A percentile compares a stretch with the other conserved stretches of the same genome.
Conservation (phyloP, 257 asterid genomes). For the Solanum piurae region DNA sequence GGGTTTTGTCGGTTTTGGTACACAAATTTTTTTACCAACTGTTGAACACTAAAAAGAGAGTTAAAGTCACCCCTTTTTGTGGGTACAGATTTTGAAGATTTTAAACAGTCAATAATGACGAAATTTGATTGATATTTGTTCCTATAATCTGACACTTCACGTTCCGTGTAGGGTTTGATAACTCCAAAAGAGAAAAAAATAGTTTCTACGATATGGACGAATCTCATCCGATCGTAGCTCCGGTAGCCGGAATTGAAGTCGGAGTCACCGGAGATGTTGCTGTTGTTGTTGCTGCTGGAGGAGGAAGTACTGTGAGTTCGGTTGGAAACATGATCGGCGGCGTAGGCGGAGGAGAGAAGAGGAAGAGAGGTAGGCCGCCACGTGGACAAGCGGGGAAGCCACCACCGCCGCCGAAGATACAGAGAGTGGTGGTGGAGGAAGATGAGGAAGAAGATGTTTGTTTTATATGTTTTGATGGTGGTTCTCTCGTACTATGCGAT, state of each 20-base stretch:
- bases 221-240: constrained; percentile 15
- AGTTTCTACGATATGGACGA: constrained; percentile 4
- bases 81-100: not conserved
- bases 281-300: not conserved
- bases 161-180: not conserved
- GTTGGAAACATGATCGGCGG: not conserved
- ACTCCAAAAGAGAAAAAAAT: not conserved
- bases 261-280: constrained; percentile 11
- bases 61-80: not conserved
- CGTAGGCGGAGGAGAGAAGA: constrained; percentile 28
- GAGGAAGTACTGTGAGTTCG: not conserved
- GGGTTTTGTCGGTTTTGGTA: not conserved
- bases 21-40: not conserved
- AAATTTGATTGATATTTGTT: not conserved
- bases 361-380: constrained; percentile 71
- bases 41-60: not conserved
- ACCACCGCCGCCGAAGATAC: constrained; percentile 26
- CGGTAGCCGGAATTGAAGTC: not conserved
- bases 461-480: constrained; percentile 95
- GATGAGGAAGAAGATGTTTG: constrained; percentile 93
- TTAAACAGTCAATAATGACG: not conserved
- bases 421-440: constrained; percentile 3
- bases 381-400: constrained; percentile 43
- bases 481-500: constrained; percentile 85
- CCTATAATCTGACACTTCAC: not conserved